These are phyloP conservation scores for Planoprotostelium fungivorum DNA, from an alignment of 78 protist genomes.

Conservation along the genomic window DNA sequence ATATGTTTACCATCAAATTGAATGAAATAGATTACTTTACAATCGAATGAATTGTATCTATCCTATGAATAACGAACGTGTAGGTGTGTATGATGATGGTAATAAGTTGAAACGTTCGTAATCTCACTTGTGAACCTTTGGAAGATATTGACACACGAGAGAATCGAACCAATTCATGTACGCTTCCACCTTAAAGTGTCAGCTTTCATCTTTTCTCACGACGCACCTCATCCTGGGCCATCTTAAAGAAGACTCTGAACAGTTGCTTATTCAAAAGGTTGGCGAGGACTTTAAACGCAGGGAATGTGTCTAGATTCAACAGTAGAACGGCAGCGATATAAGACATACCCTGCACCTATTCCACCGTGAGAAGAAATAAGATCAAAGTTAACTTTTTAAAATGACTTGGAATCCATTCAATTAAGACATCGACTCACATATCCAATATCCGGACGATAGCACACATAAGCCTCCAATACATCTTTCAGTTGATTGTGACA, in stretches of 20 bases:
- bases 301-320: slow-evolving; percentile 66
- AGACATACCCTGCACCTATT: slow-evolving; percentile 93
- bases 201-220: neutral
- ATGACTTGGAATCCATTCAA: neutral
- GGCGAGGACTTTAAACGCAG: slow-evolving; percentile 74
- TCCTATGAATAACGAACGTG: too few species aligned
- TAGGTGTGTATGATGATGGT: too few species aligned
- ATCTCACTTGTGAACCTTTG: slow-evolving; percentile 53
- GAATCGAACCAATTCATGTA: slow-evolving; percentile 56
- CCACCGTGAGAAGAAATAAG: slow-evolving; percentile 18
- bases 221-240: slow-evolving; percentile 52
- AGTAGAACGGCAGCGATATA: slow-evolving; percentile 87
- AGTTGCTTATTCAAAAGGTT: slow-evolving; percentile 72
- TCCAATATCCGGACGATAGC: slow-evolving; percentile 83
- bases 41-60: too few species aligned
- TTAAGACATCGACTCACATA: neutral
- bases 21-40: too few species aligned
- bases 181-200: slow-evolving; percentile 43
- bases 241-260: slow-evolving; percentile 62
- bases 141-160: slow-evolving; percentile 22
- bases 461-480: slow-evolving; percentile 75
- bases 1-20: too few species aligned
- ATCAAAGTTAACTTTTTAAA: neutral
- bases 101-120: too few species aligned
- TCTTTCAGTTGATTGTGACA: slow-evolving; percentile 46